phyloP scores from a whole-genome alignment of 2,329 filamentous ascomycete species.

The Davidsoniella eucalypti region DNA sequence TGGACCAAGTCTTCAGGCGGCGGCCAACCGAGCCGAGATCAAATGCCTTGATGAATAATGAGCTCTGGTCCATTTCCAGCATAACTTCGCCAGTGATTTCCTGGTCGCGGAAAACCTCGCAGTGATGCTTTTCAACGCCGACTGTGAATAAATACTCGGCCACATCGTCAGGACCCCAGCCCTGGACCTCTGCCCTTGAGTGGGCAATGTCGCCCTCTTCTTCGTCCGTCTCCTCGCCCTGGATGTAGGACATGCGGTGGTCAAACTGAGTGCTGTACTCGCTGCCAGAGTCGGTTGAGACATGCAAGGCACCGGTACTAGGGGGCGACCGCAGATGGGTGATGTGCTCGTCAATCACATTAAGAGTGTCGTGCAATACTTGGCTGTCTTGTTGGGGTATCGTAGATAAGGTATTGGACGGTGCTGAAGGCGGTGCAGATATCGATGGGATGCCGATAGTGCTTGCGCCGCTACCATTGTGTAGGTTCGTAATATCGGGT shows the following conservation, averaged over 20 bases:
- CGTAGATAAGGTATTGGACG: slow-evolving; percentile 12
- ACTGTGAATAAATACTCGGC: slow-evolving; percentile 75
- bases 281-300: slow-evolving; percentile 62
- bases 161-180: slow-evolving; percentile 68
- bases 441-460: slow-evolving; percentile 14
- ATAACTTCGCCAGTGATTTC: slow-evolving; percentile 91
- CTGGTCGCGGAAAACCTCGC: slow-evolving; percentile 86
- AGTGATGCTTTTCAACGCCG: slow-evolving; percentile 78
- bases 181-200: slow-evolving; percentile 53
- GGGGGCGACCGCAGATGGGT: slow-evolving; percentile 56
- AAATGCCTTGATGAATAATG: slow-evolving; percentile 88
- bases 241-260: slow-evolving; percentile 74
- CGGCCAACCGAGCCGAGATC: slow-evolving; percentile 82
- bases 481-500: slow-evolving; percentile 17
- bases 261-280: slow-evolving; percentile 72
- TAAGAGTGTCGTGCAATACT: slow-evolving; percentile 85
- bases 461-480: slow-evolving; percentile 17
- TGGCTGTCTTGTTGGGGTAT: slow-evolving; percentile 37
- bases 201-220: slow-evolving; percentile 70
- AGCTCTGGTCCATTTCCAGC: slow-evolving; percentile 86
- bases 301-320: slow-evolving; percentile 28
- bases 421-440: slow-evolving; percentile 16
- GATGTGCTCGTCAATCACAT: slow-evolving; percentile 94
- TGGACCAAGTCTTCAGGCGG: slow-evolving; percentile 88
- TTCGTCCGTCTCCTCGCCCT: slow-evolving; percentile 88